Base-by-base conservation (phyloP, 495 filamentous ascomycete species). In the Corynascus novoguineensis region DNA sequence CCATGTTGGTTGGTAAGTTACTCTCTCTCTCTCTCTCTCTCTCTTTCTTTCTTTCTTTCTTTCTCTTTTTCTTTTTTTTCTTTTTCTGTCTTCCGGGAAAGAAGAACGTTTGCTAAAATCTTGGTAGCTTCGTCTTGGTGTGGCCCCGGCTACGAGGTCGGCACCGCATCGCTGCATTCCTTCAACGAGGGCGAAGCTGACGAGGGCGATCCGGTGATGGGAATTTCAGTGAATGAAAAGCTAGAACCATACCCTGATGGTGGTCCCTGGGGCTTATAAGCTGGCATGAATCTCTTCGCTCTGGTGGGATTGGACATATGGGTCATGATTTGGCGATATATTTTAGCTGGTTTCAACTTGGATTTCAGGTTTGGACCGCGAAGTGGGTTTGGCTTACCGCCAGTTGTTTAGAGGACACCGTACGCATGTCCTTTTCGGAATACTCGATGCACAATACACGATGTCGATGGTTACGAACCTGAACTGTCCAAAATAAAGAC, bases 1-100 rank as follows among this genome's bases (percentile, higher is more conserved):
- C 92, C 3, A 78, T 96, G 22, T 75, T 98, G 65, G 95, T 92
- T 67, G 88, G 90, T 92, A 80, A 65, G 73, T 68, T 24, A 45
- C 25, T 15, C 4, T n/a, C 1, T 24, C 22, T 27, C 4, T 2
- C 4, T 17, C 7, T 25, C 5, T 4, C 21, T 29, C 19, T n/a
- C 5, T n/a, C 25, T 14, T 5, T 57, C 45, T 28, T 15, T 11
- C 6, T 1, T 24, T 12, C 15, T 14, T 2, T 14, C 38, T 19
- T 25, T 12, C 4, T 11, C 45, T 28, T 15, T 11, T n/a, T 1
- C 42, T 12, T 27, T 14, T 2, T 14, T 17, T 19, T 25, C 5
- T 4, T 11, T 29, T 29, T n/a, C 5, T n/a, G 44, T 14, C 8
- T 57, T 38, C 29, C 1, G 19, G 22, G n/a, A 25, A 15, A 8